Base-by-base conservation (phyloP, 2,329 filamentous ascomycete genomes). In the Ceratocystis papillata region DNA sequence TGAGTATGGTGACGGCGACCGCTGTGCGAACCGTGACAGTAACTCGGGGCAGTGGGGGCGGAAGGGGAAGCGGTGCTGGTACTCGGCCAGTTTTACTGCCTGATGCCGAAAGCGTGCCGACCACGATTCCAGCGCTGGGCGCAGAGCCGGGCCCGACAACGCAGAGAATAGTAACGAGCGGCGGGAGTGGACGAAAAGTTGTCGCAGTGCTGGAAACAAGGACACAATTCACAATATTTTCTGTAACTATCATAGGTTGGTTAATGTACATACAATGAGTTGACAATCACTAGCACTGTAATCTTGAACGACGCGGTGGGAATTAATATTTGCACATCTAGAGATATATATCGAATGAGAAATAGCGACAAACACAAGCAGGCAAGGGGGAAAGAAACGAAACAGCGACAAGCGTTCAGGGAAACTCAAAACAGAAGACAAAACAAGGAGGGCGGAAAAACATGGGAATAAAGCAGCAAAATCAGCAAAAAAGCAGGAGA, bases 121-220 rank as follows among this genome's bases (percentile, higher is more conserved):
- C 66, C n/a, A 62, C 53, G 4, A 67, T 67, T 6, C 66, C 66
- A 15, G 66, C 66, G 20, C 55, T 67, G 20, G 66, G 63, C 7
- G 44, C 46, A 22, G 62, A 63, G 7, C 64, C 66, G 1, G 66
- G 66, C 5, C 33, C 62, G 8, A 20, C 57, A 22, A 22, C 57
- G 5, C 30, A 57, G 5, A 59, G 46, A 22, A 48, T n/a, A 3
- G 61, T 55, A 15, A 62, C 30, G 37, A 57, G 61, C 45, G 61
- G 64, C 41, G 64, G 37, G 46, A 8, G 48, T 8, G 33, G 41
- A 63, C 17, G n/a, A 12, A 37, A 30, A 17, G 22, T 55, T 15
- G 7, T 57, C 6, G 28, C 53, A 17, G 28, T 5, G 53, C 4
- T 57, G 3, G 7, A n/a, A 30, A 33, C 15, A 28, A 30, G 55